These are phyloP conservation scores for Tulasnella sp. DNA, from an alignment of 768 basidiomycete species.

Conservation along the genomic window DNA sequence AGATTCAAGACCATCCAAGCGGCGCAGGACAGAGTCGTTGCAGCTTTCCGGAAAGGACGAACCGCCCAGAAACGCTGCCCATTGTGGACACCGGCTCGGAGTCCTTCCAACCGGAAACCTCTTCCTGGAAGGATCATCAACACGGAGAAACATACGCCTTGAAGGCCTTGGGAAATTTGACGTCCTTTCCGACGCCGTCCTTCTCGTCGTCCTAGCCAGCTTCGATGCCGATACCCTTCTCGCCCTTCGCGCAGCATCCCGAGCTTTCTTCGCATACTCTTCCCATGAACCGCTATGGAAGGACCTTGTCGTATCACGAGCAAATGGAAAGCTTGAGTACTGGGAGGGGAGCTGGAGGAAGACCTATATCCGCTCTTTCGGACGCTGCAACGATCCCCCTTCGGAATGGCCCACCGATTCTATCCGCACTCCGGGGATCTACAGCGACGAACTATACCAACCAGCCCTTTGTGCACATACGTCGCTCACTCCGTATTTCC, in stretches of 20 bases:
- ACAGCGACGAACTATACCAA: conserved; percentile 27
- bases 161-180: conserved; percentile 11
- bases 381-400: background rate
- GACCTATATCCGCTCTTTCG: conserved; percentile 17
- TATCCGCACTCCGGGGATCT: conserved; percentile 23
- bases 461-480: conserved; percentile 24
- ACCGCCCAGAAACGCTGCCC: background rate
- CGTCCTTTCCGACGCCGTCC: conserved; percentile 11
- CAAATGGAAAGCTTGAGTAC: background rate
- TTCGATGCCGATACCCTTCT: conserved; percentile 13
- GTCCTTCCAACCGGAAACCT: conserved; percentile 27
- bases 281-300: conserved; percentile 27
- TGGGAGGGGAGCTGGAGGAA: conserved; percentile 29
- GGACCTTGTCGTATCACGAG: background rate
- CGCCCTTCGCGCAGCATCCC: conserved; percentile 8
- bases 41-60: background rate
- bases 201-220: conserved; percentile 12
- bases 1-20: conserved; percentile 7
- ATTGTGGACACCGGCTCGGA: conserved; percentile 8
- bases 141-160: background rate
- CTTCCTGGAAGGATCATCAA: background rate
- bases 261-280: conserved; percentile 24
- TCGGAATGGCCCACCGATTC: conserved; percentile 17
- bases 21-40: background rate
- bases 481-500: conserved; percentile 12